These are phyloP conservation scores for Paramecium octaurelia DNA, from an alignment of 73 alveolate species.

Conservation along the genomic window DNA sequence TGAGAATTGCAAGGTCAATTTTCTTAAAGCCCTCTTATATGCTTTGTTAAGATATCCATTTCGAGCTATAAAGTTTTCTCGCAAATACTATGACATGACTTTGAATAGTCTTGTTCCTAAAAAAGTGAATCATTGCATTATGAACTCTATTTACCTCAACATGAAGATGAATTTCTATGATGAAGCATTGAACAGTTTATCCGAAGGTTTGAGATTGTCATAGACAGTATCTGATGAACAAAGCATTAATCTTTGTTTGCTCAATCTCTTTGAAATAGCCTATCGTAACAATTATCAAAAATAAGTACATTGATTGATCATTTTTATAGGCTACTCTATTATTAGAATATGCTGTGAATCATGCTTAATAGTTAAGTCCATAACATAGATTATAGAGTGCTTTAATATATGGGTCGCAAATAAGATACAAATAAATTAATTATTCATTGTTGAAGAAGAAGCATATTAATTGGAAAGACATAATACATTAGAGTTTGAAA, in stretches of 20 bases:
- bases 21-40: background rate
- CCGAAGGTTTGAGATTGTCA: conserved; percentile 32
- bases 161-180: conserved; percentile 46
- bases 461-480: conserved; percentile 30
- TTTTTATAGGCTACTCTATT: background rate
- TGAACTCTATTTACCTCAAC: background rate
- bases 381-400: background rate
- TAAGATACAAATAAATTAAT: background rate
- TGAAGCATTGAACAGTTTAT: conserved; percentile 15
- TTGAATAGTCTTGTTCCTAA: background rate
- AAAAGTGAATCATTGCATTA: conserved; percentile 35
- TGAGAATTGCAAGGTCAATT: background rate
- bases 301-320: background rate
- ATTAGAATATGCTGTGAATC: conserved; percentile 44
- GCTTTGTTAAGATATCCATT: conserved; percentile 14
- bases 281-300: background rate
- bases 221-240: conserved; percentile 29
- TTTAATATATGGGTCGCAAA: background rate
- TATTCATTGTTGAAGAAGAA: conserved; percentile 9
- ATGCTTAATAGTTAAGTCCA: background rate
- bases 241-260: background rate
- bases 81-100: conserved; percentile 27
- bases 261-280: conserved; percentile 20
- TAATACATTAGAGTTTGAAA: background rate
- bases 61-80: background rate